Conservation (phyloP, 2,329 filamentous ascomycete genomes). For the Podosphaera xanthii region DNA sequence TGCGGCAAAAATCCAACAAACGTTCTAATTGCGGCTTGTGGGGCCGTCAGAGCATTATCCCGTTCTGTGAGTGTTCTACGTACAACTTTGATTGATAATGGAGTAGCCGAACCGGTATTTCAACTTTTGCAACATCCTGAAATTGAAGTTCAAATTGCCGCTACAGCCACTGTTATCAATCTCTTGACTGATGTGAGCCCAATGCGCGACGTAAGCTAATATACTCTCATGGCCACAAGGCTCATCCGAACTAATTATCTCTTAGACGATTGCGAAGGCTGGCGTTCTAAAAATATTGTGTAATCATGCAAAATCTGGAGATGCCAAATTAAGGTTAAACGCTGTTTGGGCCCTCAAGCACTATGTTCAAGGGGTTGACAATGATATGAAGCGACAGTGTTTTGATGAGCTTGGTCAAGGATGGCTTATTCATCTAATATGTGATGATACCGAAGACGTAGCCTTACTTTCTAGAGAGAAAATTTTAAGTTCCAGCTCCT, state of each 20-base stretch:
- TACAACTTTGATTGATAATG: constrained; percentile 71
- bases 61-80: constrained; percentile 66
- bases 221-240: neutral
- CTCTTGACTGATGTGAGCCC: constrained; percentile 74
- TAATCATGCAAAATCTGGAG: constrained; percentile 59
- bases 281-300: constrained; percentile 60
- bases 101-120: constrained; percentile 56
- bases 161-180: constrained; percentile 68
- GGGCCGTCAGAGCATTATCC: constrained; percentile 57
- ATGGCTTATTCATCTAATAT: constrained; percentile 64
- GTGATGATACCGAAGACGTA: constrained; percentile 34
- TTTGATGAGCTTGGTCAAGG: constrained; percentile 54
- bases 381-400: constrained; percentile 52
- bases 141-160: constrained; percentile 62
- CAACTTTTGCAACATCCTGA: constrained; percentile 51
- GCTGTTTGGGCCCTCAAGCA: constrained; percentile 91
- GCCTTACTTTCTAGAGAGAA: constrained; percentile 20
- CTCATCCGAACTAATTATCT: constrained; percentile 2
- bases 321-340: constrained; percentile 59
- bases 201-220: constrained; percentile 51
- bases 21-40: constrained; percentile 69
- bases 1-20: constrained; percentile 52
- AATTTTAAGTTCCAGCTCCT: neutral
- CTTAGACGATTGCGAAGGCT: constrained; percentile 44
- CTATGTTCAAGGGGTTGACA: constrained; percentile 49